Evolutionary conservation across 768 basidiomycete species (phyloP), one percentile per base, ranked within the genome.

Genomic region (Trametes meyenii): DNA sequence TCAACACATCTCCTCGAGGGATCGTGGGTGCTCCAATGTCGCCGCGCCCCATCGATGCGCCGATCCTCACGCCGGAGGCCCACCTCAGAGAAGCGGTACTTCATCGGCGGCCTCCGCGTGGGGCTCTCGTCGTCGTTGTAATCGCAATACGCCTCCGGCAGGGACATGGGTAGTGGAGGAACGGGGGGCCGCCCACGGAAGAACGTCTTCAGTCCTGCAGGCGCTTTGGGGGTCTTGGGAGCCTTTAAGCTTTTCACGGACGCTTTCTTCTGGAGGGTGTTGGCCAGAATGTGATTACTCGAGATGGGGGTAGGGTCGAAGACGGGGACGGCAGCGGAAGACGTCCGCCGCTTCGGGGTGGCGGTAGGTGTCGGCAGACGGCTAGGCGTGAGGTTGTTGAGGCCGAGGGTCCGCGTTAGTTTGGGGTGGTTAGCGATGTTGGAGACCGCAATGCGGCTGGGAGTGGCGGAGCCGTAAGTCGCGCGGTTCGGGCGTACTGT

Each of bases 351-450:
- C 19, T n/a, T 29, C 10, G 11, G 19, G 24, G 55, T 24, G 3
- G 49, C 39, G 2, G 7, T 39, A 21, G 42, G 43, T 14, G 61
- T 39, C 7, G 50, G 55, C 8, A 61, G 36, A 19, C 48, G 53
- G 38, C 60, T 55, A 16, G 43, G 42, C 14, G 55, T 29, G 12
- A 21, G 6, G 3, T 51, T 19, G 13, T 49, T 13, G 21, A 63
- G 21, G 46, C 62, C 62, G 35, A 63, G 57, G 14, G 62, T 59
- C 23, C 53, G 58, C 23, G 57, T 23, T 1, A 63, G 54, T 49
- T 63, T 63, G 7, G 57, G 62, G n/a, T 59, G 62, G 23, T 55
- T 50, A 7, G 44, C 58, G 21, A 50, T 24, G 35, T 63, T 59
- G 16, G 45, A 43, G 5, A 50, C 24, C 8, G 62, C 58, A 13